These are phyloP conservation scores for Mucor circinelloides DNA, from an alignment of 371 early-diverging fungal genomes.

Conservation along the genomic window DNA sequence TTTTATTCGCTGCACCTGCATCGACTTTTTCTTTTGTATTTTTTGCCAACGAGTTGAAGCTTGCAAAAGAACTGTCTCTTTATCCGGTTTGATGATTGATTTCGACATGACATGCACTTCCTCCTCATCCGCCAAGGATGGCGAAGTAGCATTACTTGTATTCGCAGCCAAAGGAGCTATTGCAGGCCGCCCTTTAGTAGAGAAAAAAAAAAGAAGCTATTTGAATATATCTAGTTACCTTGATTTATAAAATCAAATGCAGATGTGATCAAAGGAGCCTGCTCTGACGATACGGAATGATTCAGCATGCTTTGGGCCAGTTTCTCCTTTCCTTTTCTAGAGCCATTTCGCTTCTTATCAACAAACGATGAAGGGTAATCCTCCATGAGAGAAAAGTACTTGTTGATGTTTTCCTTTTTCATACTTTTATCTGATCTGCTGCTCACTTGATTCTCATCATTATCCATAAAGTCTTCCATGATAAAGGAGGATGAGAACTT, in stretches of 20 bases:
- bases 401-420: neutral
- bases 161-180: neutral
- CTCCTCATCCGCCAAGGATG: neutral
- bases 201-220: too few species aligned
- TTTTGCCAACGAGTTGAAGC: neutral
- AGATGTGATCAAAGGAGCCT: neutral
- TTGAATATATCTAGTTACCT: neutral
- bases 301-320: neutral
- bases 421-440: neutral
- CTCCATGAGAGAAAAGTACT: neutral
- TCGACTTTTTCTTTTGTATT: neutral
- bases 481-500: neutral
- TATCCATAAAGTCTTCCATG: neutral
- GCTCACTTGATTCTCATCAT: neutral
- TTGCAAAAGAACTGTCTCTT: neutral
- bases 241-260: neutral
- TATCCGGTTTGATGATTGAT: constrained; percentile 4
- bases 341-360: neutral
- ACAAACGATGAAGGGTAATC: neutral
- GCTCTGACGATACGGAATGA: neutral
- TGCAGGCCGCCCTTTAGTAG: too few species aligned
- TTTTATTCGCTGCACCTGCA: neutral
- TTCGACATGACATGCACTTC: neutral
- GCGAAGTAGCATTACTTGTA: neutral
- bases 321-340: neutral